Evolutionary conservation across 1,284 basidiomycete species (phyloP).

Genomic region (Earliella scabrosa): DNA sequence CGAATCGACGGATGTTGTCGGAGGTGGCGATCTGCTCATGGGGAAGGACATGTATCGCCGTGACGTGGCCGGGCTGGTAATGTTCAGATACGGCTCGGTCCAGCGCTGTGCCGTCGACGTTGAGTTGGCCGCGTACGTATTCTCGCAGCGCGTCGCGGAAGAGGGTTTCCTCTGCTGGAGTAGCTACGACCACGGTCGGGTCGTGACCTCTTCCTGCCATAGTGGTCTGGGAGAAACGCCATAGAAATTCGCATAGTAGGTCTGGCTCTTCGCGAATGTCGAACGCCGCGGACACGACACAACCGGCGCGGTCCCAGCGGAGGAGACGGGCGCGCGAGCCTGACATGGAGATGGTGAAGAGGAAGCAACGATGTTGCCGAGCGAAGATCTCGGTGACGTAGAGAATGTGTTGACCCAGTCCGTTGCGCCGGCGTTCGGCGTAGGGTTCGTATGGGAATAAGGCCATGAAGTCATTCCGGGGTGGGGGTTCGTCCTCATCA

Average conservation of each 20-base stretch:
- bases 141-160: not conserved
- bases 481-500: not conserved
- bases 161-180: too few relatives aligned
- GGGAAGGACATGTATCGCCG: not conserved
- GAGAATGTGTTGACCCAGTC: constrained; percentile 5
- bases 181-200: not conserved
- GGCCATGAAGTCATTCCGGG: not conserved
- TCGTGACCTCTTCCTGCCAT: not conserved
- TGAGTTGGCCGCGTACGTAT: not conserved
- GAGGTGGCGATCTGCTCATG: not conserved
- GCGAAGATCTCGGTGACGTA: constrained; percentile 14
- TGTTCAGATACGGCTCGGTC: not conserved
- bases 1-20: not conserved
- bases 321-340: constrained; percentile 30
- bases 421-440: not conserved
- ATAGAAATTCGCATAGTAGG: constrained; percentile 2
- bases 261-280: constrained; percentile 25
- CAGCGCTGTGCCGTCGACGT: not conserved
- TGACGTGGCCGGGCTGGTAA: not conserved
- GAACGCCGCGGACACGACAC: constrained; percentile 33
- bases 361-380: constrained; percentile 14
- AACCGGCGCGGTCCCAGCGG: constrained; percentile 36
- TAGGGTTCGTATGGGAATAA: not conserved
- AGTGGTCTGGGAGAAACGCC: not conserved
- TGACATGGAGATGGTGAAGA: constrained; percentile 32